Evolutionary conservation across 2,329 filamentous ascomycete genomes (phyloP).

Genomic region (Aspergillus sp.): DNA sequence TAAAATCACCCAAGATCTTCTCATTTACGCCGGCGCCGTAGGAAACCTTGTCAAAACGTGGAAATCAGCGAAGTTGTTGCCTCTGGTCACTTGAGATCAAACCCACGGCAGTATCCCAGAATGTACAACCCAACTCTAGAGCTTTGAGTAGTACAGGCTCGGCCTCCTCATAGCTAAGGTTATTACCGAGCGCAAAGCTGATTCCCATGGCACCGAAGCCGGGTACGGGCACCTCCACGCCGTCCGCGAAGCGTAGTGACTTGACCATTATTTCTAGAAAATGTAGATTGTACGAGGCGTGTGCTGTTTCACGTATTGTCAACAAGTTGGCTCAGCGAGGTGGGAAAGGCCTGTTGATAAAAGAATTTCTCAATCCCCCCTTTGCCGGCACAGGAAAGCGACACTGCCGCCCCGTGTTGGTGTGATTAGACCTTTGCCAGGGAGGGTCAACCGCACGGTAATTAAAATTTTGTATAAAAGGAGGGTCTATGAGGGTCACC

Average conservation of each 20-base stretch:
- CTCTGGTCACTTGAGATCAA: neutral
- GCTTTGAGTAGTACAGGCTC: constrained; percentile 53
- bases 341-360: no score
- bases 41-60: constrained; percentile 37
- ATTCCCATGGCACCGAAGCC: constrained; percentile 56
- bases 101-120: constrained; percentile 48
- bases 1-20: constrained; percentile 52
- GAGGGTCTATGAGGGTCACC: no score
- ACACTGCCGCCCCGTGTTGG: no score
- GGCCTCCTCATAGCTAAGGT: constrained; percentile 46
- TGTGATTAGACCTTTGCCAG: no score
- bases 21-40: constrained; percentile 52
- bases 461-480: no score
- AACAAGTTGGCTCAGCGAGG: no score
- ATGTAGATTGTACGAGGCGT: no score
- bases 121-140: constrained; percentile 48
- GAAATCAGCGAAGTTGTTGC: neutral
- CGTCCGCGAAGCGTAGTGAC: constrained; percentile 41
- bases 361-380: no score
- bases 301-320: no score
- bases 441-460: no score
- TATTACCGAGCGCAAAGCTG: constrained; percentile 44
- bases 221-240: constrained; percentile 37
- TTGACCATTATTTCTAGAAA: constrained; percentile 35
- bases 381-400: no score